phyloP scores from a whole-genome alignment of 2,329 filamentous ascomycete genomes.

The Cladosporium sphaerospermum region DNA sequence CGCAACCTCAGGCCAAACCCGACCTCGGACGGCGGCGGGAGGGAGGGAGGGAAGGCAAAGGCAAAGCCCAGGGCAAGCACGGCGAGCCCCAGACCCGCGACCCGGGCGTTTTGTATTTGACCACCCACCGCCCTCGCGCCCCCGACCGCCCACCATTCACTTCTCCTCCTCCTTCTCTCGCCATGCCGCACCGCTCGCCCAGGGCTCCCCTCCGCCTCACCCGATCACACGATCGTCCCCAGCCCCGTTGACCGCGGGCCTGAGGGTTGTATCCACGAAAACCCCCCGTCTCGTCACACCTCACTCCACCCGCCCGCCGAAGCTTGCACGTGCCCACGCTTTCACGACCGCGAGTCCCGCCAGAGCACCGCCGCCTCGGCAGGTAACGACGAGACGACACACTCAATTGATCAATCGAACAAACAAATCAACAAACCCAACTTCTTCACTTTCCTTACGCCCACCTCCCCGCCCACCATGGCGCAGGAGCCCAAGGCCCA shows the following conservation, averaged over 20 bases:
- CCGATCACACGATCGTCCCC: conserved; percentile 40
- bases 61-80: background rate
- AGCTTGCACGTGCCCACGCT: conserved; percentile 13
- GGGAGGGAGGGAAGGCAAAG: background rate
- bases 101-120: conserved; percentile 5
- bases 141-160: background rate
- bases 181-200: conserved; percentile 16
- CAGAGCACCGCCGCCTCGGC: background rate
- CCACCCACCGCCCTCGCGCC: conserved; percentile 8
- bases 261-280: conserved; percentile 31
- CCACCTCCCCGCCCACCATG: conserved; percentile 29
- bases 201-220: conserved; percentile 31
- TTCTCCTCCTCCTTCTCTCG: conserved; percentile 5
- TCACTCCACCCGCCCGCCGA: conserved; percentile 11
- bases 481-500: conserved; percentile 33
- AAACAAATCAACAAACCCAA: background rate
- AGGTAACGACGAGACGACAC: conserved; percentile 7
- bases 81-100: conserved; percentile 4
- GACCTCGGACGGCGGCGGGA: too few relatives aligned
- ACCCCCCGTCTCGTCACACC: conserved; percentile 14
- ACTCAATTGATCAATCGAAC: background rate
- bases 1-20: too few relatives aligned
- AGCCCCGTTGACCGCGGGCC: conserved; percentile 46
- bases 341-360: background rate
- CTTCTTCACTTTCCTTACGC: conserved; percentile 17